A percentile compares a stretch with the other conserved stretches of the same genome.
Evolutionary conservation across 148 eudicot genomes (phyloP).

Genomic region (Hydrangea macrophylla): DNA sequence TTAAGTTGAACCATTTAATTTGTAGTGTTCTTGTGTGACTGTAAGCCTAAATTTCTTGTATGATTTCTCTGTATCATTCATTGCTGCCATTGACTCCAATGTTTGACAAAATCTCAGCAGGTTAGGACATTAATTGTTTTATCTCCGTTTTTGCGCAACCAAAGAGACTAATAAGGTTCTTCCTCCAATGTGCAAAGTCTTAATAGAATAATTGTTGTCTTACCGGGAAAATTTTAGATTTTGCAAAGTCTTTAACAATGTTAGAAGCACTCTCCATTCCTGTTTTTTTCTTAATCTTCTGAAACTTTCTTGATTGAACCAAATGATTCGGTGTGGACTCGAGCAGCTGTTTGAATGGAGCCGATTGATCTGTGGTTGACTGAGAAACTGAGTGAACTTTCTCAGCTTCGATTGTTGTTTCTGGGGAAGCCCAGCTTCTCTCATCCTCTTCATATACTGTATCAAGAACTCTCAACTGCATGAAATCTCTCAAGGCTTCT

Average conservation of each 20-base stretch:
- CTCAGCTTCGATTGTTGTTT: not conserved
- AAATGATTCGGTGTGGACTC: slow-evolving; percentile 3
- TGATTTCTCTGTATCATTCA: too few species aligned
- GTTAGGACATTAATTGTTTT: not conserved
- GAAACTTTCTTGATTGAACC: slow-evolving; percentile 7
- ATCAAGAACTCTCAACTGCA: slow-evolving; percentile 13
- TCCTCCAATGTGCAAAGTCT: not conserved
- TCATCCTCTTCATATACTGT: slow-evolving; percentile 15
- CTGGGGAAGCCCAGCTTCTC: slow-evolving; percentile 9
- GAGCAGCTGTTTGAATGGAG: slow-evolving; percentile 7
- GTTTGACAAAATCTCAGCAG: too few species aligned
- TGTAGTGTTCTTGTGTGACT: too few species aligned
- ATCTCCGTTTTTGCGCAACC: not conserved
- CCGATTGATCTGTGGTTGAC: not conserved
- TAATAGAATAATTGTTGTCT: not conserved
- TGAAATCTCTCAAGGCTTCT: slow-evolving; percentile 5
- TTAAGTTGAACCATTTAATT: too few species aligned
- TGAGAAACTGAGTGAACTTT: not conserved
- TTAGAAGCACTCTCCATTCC: not conserved
- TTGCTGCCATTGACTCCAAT: too few species aligned
- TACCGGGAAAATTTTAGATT: slow-evolving; percentile 4
- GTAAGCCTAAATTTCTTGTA: too few species aligned
- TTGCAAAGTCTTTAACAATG: not conserved
- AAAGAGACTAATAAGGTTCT: not conserved
- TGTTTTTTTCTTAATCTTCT: slow-evolving; percentile 4